phyloP scores from a whole-genome alignment of 2,329 filamentous ascomycete species.

The Ophiostoma populinum region DNA sequence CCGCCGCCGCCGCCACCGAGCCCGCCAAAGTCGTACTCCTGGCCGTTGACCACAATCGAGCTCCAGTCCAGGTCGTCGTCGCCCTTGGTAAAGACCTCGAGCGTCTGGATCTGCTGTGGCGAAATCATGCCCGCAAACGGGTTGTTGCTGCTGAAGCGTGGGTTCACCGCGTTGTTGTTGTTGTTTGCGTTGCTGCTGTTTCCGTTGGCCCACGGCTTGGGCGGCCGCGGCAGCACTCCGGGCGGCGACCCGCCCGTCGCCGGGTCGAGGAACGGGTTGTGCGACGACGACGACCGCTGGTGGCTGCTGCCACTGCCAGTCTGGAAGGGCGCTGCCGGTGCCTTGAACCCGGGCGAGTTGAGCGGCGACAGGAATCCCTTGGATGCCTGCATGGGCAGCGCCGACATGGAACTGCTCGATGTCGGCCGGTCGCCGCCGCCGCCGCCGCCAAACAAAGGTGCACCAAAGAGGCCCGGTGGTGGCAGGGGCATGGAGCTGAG shows the following conservation, averaged over 20 bases:
- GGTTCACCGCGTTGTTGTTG: conserved; percentile 12
- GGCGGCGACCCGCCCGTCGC: conserved; percentile 1
- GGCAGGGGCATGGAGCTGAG: conserved; percentile 42
- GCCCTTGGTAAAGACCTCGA: conserved; percentile 43
- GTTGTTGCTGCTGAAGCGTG: conserved; percentile 43
- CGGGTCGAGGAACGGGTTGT: conserved; percentile 7
- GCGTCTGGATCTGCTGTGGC: conserved; percentile 19
- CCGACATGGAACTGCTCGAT: conserved; percentile 16
- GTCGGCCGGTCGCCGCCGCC: conserved; percentile 17
- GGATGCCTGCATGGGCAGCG: conserved; percentile 13
- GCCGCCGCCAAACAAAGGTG: conserved; percentile 17
- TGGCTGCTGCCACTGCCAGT: conserved; percentile 7
- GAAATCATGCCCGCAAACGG: conserved; percentile 29
- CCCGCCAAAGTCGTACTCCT: conserved; percentile 10
- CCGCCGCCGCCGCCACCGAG: conserved; percentile 14
- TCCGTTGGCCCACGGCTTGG: conserved; percentile 12
- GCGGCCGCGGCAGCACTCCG: conserved; percentile 4
- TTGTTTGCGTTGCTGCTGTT: no score
- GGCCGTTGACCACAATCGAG: conserved; percentile 30
- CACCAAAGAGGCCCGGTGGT: conserved; percentile 26
- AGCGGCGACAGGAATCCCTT: conserved; percentile 16
- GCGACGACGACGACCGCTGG: not conserved
- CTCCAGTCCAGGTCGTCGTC: conserved; percentile 42
- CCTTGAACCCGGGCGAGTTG: conserved; percentile 4
- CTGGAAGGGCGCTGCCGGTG: no score